Percentiles rank a stretch among this genome's conserved stretches.
These are phyloP conservation scores for Tephrocybe sp. DNA, from an alignment of 768 basidiomycete species.

Conservation along the genomic window DNA sequence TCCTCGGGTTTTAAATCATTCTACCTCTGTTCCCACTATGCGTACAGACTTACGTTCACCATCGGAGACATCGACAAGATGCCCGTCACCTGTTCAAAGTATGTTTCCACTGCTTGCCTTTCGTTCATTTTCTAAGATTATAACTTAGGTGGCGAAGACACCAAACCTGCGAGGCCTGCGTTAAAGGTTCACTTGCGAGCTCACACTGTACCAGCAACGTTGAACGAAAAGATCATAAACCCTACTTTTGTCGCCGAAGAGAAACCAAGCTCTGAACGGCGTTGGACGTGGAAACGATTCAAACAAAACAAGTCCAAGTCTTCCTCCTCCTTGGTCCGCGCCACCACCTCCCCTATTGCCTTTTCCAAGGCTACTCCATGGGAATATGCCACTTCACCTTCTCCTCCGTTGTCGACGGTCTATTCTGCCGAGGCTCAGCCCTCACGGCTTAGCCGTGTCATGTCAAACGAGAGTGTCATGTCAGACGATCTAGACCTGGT, in stretches of 20 bases:
- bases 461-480: constrained; percentile 7
- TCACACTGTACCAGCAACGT: not conserved
- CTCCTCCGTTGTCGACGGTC: constrained; percentile 8
- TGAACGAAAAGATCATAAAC: not conserved
- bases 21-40: constrained; percentile 12
- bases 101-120: not conserved
- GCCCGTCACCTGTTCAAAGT: constrained; percentile 4
- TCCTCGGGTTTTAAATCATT: constrained; percentile 11
- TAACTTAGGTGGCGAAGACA: not conserved
- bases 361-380: not conserved
- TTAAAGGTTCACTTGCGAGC: not conserved
- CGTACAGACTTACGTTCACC: not conserved
- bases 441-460: constrained; percentile 9
- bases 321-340: not conserved
- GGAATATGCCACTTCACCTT: constrained; percentile 7
- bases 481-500: constrained; percentile 10
- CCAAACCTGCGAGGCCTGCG: not conserved
- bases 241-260: not conserved
- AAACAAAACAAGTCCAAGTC: not conserved
- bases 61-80: constrained; percentile 6
- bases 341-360: not conserved
- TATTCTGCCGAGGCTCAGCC: constrained; percentile 7
- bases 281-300: constrained; percentile 10
- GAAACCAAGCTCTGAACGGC: not conserved
- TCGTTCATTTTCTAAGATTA: not conserved